Percentiles rank a stretch among this genome's conserved stretches.
Evolutionary conservation across 306 rosid genomes (phyloP).

Genomic region (Benincasa hispida): DNA sequence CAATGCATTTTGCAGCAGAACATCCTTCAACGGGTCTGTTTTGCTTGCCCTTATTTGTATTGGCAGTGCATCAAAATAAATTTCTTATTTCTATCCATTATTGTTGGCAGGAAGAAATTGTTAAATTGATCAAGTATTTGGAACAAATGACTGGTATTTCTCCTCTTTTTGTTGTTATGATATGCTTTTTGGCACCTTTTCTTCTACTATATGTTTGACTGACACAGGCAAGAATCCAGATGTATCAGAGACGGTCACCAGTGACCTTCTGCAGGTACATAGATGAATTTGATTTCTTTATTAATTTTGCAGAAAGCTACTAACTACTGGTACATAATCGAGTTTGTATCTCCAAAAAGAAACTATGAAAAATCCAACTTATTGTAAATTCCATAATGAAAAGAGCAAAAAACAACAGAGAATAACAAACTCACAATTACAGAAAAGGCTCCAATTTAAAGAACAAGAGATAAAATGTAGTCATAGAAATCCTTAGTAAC

Average conservation of each 20-base stretch:
- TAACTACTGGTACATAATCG: background rate
- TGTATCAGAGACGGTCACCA: conserved; percentile 34
- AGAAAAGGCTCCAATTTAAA: background rate
- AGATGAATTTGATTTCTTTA: background rate
- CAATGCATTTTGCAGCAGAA: conserved; percentile 78
- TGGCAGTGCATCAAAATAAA: conserved; percentile 9
- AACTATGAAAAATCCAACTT: background rate
- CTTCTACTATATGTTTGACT: conserved; percentile 8
- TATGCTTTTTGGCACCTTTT: conserved; percentile 5
- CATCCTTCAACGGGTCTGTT: conserved; percentile 60
- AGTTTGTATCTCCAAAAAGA: background rate
- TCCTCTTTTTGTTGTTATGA: background rate
- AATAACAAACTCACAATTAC: background rate
- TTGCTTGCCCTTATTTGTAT: background rate
- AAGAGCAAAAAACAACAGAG: background rate
- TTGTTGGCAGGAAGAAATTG: conserved; percentile 65
- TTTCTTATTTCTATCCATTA: conserved; percentile 6
- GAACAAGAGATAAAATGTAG: background rate
- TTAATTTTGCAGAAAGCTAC: background rate
- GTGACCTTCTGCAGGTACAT: conserved; percentile 61
- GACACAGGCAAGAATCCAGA: conserved; percentile 56
- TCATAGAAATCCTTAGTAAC: background rate
- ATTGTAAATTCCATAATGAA: background rate
- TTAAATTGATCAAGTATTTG: conserved; percentile 65
- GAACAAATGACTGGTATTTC: conserved; percentile 70